phyloP scores from a whole-genome alignment of 768 basidiomycete species.

The Cyclocybe cylindracea region DNA sequence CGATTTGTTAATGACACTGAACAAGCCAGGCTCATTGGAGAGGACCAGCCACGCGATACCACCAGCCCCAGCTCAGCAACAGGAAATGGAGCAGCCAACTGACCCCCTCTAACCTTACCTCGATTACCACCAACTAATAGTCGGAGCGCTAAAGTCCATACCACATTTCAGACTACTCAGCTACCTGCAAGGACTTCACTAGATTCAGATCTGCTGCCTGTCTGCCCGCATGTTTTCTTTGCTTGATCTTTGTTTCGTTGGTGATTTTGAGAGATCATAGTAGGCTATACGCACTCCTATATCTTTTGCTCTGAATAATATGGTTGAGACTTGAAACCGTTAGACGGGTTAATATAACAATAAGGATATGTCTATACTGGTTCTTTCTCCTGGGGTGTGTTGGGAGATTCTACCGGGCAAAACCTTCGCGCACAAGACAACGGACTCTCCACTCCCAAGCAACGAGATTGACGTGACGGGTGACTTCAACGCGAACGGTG shows the following conservation, averaged over 20 bases:
- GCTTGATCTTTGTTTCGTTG: neutral
- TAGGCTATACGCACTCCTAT: too few relatives aligned
- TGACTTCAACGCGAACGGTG: slow-evolving; percentile 60
- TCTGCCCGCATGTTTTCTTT: neutral
- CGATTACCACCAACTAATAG: neutral
- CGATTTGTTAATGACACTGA: slow-evolving; percentile 44
- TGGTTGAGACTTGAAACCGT: too few relatives aligned
- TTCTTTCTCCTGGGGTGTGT: neutral
- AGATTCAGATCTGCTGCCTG: neutral
- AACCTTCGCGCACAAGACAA: slow-evolving; percentile 54
- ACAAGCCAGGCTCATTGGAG: slow-evolving; percentile 19
- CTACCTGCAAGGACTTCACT: neutral
- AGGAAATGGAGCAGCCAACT: neutral
- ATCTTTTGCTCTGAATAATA: too few relatives aligned
- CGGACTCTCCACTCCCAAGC: slow-evolving; percentile 79
- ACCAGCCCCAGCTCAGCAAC: neutral
- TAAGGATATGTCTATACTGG: too few relatives aligned
- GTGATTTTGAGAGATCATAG: slow-evolving; percentile 1
- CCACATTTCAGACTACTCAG: neutral
- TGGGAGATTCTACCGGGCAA: slow-evolving; percentile 26
- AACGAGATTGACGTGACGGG: slow-evolving; percentile 73
- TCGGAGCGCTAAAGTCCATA: neutral
- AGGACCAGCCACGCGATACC: slow-evolving; percentile 4
- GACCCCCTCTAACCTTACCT: neutral
- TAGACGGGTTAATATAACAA: too few relatives aligned